Evolutionary conservation across 768 basidiomycete genomes (phyloP).

Genomic region (Pholiota molesta): DNA sequence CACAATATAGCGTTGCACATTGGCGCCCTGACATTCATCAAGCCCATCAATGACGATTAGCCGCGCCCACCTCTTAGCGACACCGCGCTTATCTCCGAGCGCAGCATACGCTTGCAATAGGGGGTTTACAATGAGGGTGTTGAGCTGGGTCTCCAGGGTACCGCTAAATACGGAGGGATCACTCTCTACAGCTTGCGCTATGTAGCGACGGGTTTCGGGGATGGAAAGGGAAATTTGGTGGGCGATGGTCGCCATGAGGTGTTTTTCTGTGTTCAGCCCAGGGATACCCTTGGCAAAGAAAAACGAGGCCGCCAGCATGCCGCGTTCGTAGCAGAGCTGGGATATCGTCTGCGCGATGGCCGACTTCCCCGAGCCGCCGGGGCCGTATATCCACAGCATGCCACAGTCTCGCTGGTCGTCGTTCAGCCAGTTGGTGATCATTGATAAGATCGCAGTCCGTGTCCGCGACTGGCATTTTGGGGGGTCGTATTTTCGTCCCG

Average conservation of each 20-base stretch:
- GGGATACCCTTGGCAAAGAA: conserved; percentile 26
- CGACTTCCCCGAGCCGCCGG: conserved; percentile 28
- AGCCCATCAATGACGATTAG: conserved; percentile 31
- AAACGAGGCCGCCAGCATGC: conserved; percentile 26
- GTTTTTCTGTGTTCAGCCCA: conserved; percentile 29
- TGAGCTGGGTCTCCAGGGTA: conserved; percentile 28
- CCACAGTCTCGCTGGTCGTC: conserved; percentile 23
- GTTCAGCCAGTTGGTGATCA: conserved; percentile 25
- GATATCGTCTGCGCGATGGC: conserved; percentile 27
- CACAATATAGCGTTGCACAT: conserved; percentile 31
- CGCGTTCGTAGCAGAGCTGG: conserved; percentile 23
- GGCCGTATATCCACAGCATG: conserved; percentile 32
- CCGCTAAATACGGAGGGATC: conserved; percentile 29
- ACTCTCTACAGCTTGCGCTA: conserved; percentile 28
- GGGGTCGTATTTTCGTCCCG: conserved; percentile 25
- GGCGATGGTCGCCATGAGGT: conserved; percentile 30
- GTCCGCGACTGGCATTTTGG: conserved; percentile 29
- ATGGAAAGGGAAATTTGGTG: conserved; percentile 29
- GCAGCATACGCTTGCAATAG: conserved; percentile 22
- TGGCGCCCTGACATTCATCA: conserved; percentile 29
- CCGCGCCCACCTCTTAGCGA: conserved; percentile 19
- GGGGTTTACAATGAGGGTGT: conserved; percentile 28
- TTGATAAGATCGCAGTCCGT: conserved; percentile 20
- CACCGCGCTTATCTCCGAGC: conserved; percentile 19
- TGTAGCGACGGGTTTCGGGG: conserved; percentile 26